Conservation (phyloP, 352 stramenopile genomes). For the Thraustochytrium striatum region DNA sequence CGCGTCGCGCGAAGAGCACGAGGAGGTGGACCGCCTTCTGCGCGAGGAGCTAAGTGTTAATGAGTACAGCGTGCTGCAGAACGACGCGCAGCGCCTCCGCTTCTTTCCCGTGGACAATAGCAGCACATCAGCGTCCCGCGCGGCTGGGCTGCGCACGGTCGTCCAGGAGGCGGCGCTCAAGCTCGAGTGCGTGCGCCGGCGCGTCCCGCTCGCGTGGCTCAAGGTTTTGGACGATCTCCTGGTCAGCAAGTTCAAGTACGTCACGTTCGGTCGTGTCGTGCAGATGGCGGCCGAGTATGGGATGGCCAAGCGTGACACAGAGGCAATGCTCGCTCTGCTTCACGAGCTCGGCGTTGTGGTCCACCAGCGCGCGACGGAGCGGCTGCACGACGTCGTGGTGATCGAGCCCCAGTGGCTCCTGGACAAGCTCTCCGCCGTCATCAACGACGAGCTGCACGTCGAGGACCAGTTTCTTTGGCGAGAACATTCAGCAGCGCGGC, state of each 20-base stretch:
- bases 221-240: constrained; percentile 11
- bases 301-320: no score
- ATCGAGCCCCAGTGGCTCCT: constrained; percentile 51
- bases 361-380: not conserved
- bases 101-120: constrained; percentile 19
- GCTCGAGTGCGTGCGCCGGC: not conserved
- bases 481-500: not conserved
- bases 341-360: constrained; percentile 35
- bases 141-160: not conserved
- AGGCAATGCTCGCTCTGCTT: not conserved
- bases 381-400: constrained; percentile 2
- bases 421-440: constrained; percentile 48
- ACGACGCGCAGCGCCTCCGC: not conserved
- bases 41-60: not conserved
- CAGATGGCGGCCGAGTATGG: no score
- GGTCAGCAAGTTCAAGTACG: not conserved
- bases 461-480: not conserved
- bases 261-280: no score
- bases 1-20: not conserved
- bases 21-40: not conserved
- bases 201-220: constrained; percentile 4
- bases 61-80: not conserved
- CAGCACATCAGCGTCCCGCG: not conserved
- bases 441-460: constrained; percentile 1
- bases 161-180: not conserved